These are phyloP conservation scores for Microsporum audouinii DNA, from an alignment of 2,329 filamentous ascomycete species.

Conservation along the genomic window DNA sequence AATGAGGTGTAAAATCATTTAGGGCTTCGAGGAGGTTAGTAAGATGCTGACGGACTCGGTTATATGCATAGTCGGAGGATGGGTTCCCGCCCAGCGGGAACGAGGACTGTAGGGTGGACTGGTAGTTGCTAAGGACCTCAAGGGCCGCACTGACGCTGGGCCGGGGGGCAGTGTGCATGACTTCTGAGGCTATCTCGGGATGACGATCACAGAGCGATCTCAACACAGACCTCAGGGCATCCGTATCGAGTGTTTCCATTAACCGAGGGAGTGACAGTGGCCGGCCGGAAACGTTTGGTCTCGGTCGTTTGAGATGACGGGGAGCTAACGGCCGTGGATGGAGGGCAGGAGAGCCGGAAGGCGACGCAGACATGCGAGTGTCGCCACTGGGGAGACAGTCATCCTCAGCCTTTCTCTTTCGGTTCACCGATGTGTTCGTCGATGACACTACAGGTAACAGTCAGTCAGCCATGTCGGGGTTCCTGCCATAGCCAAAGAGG, in stretches of 20 bases:
- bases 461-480: conserved; percentile 7
- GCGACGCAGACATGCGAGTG: conserved; percentile 86
- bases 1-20: conserved; percentile 89
- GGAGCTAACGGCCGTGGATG: conserved; percentile 56
- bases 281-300: conserved; percentile 57
- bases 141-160: conserved; percentile 73
- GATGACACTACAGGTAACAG: conserved; percentile 26
- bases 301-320: conserved; percentile 55
- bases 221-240: conserved; percentile 74
- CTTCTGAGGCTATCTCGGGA: conserved; percentile 72
- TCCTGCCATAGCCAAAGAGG: conserved; percentile 8
- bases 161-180: conserved; percentile 72
- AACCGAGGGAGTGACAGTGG: conserved; percentile 60
- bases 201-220: conserved; percentile 84
- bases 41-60: conserved; percentile 73
- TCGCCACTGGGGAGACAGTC: conserved; percentile 43
- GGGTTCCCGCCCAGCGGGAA: conserved; percentile 77
- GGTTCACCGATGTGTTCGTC: conserved; percentile 33
- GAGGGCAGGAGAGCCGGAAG: conserved; percentile 67
- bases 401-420: conserved; percentile 83
- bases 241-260: conserved; percentile 83
- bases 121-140: conserved; percentile 69
- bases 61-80: conserved; percentile 87
- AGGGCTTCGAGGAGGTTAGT: conserved; percentile 75
- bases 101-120: conserved; percentile 61